Evolutionary conservation across 768 basidiomycete genomes (phyloP), one percentile per base, ranked within the genome.

Genomic region (Kockovaella imperatae): DNA sequence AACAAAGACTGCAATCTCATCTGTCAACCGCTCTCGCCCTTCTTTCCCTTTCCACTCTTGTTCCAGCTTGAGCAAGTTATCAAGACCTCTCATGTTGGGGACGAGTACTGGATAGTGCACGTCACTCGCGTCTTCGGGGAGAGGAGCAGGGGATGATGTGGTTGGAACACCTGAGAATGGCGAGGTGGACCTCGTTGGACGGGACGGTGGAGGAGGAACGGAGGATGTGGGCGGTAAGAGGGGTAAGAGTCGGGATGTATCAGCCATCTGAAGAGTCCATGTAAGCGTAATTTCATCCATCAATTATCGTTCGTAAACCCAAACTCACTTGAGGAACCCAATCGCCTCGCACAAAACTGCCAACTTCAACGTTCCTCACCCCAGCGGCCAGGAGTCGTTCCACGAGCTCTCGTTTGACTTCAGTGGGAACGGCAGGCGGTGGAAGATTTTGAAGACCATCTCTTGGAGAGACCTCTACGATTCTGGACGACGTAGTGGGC

Each of bases 331-430:
- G 89, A 0, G 88, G 89, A 21, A 91, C 84, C 84, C 87, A 87
- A 71, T 88, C 89, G 0, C 86, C 85, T 68, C 86, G 86, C 49
- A 91, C 89, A 64, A 93, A 89, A 66, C 86, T 87, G 5, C 89
- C 89, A 0, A 80, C 79, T 70, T 91, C 88, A 56, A 91, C 83
- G 47, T 75, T 79, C 52, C 74, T 74, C 57, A 81, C 64, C 0
- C 87, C 89, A 8, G 86, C 82, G 15, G 66, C 67, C 2, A 78
- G 79, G 10, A 96, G 79, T 13, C 82, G 74, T 53, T 86, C 78
- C 47, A 96, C 80, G 45, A 96, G 78, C 52, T 84, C 83, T 15
- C 82, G 79, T 69, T 91, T 91, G 51, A 83, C 73, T 24, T 79
- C 78, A 1, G 82, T 80, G 23, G 84, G 77, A 5, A 93, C 80